phyloP scores from a whole-genome alignment of 2,329 filamentous ascomycete species.

The Sarocladium kiliense region DNA sequence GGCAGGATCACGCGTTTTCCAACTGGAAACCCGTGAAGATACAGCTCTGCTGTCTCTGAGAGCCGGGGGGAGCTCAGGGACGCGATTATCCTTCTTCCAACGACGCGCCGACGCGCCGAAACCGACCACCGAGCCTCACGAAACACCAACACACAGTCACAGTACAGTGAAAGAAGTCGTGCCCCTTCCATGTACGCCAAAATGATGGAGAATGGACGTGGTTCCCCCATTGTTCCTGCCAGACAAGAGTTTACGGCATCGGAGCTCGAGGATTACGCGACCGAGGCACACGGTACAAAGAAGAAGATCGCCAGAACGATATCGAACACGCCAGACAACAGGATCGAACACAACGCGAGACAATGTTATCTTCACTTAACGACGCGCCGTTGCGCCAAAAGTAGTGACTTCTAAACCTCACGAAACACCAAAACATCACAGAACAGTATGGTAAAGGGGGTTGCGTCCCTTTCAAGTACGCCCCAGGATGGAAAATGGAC shows the following conservation, averaged over 20 bases:
- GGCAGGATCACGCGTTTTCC: slow-evolving; percentile 9
- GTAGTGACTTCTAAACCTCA: slow-evolving; percentile 9
- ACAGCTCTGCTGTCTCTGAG: slow-evolving; percentile 6
- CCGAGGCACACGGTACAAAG: slow-evolving; percentile 8
- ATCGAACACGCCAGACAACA: no score
- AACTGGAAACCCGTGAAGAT: background rate
- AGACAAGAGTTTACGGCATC: slow-evolving; percentile 7
- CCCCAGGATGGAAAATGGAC: slow-evolving; percentile 9
- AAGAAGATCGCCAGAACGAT: slow-evolving; percentile 6
- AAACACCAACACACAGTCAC: slow-evolving; percentile 7
- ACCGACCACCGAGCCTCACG: slow-evolving; percentile 3
- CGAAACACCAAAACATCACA: slow-evolving; percentile 8
- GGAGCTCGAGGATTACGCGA: slow-evolving; percentile 7
- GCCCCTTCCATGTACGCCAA: slow-evolving; percentile 6
- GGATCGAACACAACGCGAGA: no score
- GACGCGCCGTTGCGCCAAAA: slow-evolving; percentile 7
- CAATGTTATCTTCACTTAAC: no score
- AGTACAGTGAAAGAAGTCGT: slow-evolving; percentile 24
- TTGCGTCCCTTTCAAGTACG: slow-evolving; percentile 8
- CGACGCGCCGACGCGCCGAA: slow-evolving; percentile 10
- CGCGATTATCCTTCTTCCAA: slow-evolving; percentile 7
- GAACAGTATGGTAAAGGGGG: slow-evolving; percentile 6
- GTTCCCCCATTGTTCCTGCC: slow-evolving; percentile 8
- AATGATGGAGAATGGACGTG: slow-evolving; percentile 8
- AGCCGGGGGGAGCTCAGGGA: slow-evolving; percentile 2